Evolutionary conservation across 2,329 filamentous ascomycete species (phyloP), one percentile per base, ranked within the genome.

Genomic region (Sporothrix sp.): DNA sequence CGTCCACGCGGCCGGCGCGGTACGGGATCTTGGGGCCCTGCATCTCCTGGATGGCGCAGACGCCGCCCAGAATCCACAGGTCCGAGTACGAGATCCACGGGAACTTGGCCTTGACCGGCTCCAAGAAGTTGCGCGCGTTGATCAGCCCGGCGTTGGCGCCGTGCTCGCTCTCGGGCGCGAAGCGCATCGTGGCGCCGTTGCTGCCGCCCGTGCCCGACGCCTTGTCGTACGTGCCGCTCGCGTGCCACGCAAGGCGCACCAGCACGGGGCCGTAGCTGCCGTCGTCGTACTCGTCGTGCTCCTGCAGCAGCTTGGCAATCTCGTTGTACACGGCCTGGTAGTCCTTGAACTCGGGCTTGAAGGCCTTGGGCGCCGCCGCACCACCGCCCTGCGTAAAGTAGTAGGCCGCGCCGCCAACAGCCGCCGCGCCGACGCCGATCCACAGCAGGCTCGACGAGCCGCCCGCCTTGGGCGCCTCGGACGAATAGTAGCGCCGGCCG

Each of bases 21-120:
- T 82, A 98, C 54, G 89, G 87, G 60, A 98, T 82, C 61, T 74
- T 71, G 56, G 91, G 91, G 7, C 91, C 91, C 66, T 90, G 81
- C 84, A 96, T 91, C 72, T 98, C 91, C 73, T 97, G 91, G 66
- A 97, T 82, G 59, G 90, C 87, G 65, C 75, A 79, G 58, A 93
- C 82, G 63, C 88, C 93, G 48, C 71, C 84, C 51, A 98, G 81
- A 55, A 93, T 97, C 93, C 91, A 97, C 59, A 98, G 84, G 66
- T 98, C 91, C 13, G 89, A 94, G 78, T 96, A 95, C 56, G 78
- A 78, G 71, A 97, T 95, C 93, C 91, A 97, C 47, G 91, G 90
- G 78, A 87, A 90, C 70, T 90, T 82, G 59, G 75, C 73, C 75
- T 96, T 95, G 61, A 97, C 76, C 56, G 90, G 89, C 71, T 94